Evolutionary conservation across 2,329 filamentous ascomycete species (phyloP).

Genomic region (Cordyceps farinosa): DNA sequence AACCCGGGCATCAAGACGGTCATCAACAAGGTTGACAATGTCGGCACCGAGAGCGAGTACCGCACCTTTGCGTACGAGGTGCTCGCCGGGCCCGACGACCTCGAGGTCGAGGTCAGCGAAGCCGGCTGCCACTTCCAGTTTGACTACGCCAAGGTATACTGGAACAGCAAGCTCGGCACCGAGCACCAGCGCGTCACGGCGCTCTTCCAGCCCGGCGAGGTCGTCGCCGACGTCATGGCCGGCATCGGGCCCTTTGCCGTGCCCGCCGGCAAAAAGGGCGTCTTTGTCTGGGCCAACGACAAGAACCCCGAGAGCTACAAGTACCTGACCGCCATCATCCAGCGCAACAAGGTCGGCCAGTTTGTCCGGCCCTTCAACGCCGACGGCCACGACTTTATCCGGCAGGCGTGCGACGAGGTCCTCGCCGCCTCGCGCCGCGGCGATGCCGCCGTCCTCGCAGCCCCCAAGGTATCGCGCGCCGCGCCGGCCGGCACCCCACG

Average conservation of each 20-base stretch:
- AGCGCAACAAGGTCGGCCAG: constrained; percentile 70
- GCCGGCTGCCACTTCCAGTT: constrained; percentile 84
- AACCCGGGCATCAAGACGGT: constrained; percentile 79
- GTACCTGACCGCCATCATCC: constrained; percentile 66
- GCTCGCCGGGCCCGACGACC: constrained; percentile 73
- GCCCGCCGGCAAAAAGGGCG: constrained; percentile 81
- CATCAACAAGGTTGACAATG: constrained; percentile 91
- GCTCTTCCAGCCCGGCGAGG: constrained; percentile 77
- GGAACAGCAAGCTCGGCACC: constrained; percentile 87
- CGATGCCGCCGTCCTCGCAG: constrained; percentile 52
- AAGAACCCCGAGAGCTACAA: constrained; percentile 86
- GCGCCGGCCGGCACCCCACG: constrained; percentile 30
- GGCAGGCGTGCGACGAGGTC: constrained; percentile 59
- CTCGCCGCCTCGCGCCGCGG: constrained; percentile 47
- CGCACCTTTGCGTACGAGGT: constrained; percentile 93
- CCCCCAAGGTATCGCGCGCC: constrained; percentile 37
- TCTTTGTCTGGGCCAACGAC: constrained; percentile 96
- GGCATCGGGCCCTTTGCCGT: constrained; percentile 94
- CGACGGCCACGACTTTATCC: constrained; percentile 81
- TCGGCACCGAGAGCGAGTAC: constrained; percentile 80
- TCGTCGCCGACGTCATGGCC: constrained; percentile 94
- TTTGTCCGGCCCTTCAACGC: constrained; percentile 78
- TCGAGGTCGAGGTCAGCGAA: constrained; percentile 80
- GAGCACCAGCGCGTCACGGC: constrained; percentile 80
- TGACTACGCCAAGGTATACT: constrained; percentile 96